Evolutionary conservation across 75 land plant species (phyloP).

Genomic region (Cunninghamia lanceolata): DNA sequence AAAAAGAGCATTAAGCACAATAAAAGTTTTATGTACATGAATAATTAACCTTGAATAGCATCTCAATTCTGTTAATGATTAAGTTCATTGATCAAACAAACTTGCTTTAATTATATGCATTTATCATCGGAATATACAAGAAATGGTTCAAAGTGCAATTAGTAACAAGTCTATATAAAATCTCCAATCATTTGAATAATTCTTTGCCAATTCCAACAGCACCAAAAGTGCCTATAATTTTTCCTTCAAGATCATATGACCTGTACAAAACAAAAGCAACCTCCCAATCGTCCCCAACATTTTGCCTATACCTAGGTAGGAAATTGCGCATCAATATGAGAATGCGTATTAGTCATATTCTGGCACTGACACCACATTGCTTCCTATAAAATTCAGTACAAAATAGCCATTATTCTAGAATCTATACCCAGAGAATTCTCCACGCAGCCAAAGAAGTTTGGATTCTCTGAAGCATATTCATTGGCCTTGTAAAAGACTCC

Average conservation of each 20-base stretch:
- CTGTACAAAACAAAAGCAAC: conserved; percentile 69
- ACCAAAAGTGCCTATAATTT: conserved; percentile 86
- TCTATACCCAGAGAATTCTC: too few relatives aligned
- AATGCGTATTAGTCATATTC: conserved; percentile 93
- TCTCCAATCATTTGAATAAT: conserved; percentile 29
- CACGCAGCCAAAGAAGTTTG: too few relatives aligned
- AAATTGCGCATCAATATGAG: conserved; percentile 82
- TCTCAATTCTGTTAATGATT: too few relatives aligned
- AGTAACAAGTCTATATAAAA: too few relatives aligned
- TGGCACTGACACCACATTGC: conserved; percentile 79
- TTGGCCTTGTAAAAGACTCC: too few relatives aligned
- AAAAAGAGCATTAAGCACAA: too few relatives aligned
- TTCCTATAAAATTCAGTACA: conserved; percentile 51
- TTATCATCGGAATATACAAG: conserved; percentile 34
- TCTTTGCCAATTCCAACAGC: conserved; percentile 84
- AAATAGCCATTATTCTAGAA: neutral
- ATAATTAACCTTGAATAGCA: too few relatives aligned
- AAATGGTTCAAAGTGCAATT: too few relatives aligned
- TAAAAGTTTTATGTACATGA: too few relatives aligned
- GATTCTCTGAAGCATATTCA: too few relatives aligned
- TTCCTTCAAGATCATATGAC: conserved; percentile 83
- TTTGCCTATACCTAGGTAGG: conserved; percentile 70
- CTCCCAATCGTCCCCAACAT: conserved; percentile 73
- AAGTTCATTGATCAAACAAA: too few relatives aligned
- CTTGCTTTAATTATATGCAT: too few relatives aligned